A percentile compares a stretch with the other conserved stretches of the same genome.
phyloP scores from a whole-genome alignment of 352 stramenopile genomes.

The Salisapilia sapeloensis region DNA sequence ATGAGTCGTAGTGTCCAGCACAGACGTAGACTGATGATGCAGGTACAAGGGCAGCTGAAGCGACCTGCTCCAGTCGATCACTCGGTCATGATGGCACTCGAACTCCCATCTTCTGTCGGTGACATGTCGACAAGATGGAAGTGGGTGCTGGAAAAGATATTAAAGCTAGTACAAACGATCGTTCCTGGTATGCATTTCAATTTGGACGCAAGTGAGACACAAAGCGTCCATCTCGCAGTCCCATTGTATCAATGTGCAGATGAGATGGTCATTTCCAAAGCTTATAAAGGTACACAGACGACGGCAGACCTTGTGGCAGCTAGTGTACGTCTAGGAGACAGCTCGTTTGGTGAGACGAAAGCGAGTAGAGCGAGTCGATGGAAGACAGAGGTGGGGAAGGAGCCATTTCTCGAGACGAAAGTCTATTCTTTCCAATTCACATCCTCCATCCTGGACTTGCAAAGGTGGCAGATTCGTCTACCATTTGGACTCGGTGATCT shows the following conservation, averaged over 20 bases:
- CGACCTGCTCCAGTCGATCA: conserved; percentile 7
- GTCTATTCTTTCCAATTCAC: conserved; percentile 48
- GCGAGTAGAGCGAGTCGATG: conserved; percentile 8
- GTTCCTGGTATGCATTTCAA: conserved; percentile 16
- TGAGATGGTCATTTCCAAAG: conserved; percentile 17
- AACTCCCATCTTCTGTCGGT: conserved; percentile 12
- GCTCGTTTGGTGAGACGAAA: conserved; percentile 16
- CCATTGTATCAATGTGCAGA: conserved; percentile 31
- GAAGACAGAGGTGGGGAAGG: conserved; percentile 4
- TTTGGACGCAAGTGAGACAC: conserved; percentile 12
- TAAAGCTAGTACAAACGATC: conserved; percentile 17
- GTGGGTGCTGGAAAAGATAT: conserved; percentile 12
- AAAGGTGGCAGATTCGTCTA: conserved; percentile 29
- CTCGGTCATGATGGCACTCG: conserved; percentile 28
- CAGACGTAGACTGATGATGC: conserved; percentile 22
- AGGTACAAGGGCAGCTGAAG: conserved; percentile 49
- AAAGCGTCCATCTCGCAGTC: conserved; percentile 28
- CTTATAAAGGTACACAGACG: conserved; percentile 4
- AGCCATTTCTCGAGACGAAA: conserved; percentile 15
- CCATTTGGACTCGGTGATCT: conserved; percentile 15
- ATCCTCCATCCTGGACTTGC: conserved; percentile 22
- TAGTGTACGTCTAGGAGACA: conserved; percentile 11
- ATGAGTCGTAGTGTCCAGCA: conserved; percentile 11
- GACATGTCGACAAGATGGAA: conserved; percentile 15
- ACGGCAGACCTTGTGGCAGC: conserved; percentile 1